Evolutionary conservation across 495 filamentous ascomycete genomes (phyloP).

Genomic region (Xylaria scruposa): DNA sequence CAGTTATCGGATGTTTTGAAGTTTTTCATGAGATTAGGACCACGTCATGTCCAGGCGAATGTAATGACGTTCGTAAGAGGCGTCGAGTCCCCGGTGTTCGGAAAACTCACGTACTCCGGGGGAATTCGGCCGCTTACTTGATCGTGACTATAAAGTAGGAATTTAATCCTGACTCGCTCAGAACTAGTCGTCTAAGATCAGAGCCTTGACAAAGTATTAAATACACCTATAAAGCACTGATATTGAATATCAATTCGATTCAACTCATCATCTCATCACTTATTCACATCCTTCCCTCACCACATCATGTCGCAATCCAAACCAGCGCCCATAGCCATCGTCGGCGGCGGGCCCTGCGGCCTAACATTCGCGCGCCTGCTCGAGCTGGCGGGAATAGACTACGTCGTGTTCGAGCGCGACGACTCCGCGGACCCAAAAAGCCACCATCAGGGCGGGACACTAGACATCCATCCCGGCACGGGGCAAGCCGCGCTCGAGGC

Average conservation of each 20-base stretch:
- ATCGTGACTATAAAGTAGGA: background rate
- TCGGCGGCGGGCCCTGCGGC: slow-evolving; percentile 63
- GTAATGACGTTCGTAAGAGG: too few relatives aligned
- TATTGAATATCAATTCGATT: background rate
- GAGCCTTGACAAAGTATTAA: background rate
- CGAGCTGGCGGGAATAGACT: slow-evolving; percentile 43
- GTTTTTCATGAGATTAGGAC: background rate
- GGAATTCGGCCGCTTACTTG: background rate
- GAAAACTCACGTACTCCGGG: background rate
- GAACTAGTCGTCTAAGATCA: background rate
- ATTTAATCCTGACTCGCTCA: background rate
- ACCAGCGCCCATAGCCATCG: slow-evolving; percentile 52
- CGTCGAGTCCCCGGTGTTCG: background rate
- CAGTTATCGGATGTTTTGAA: background rate
- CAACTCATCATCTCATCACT: too few relatives aligned
- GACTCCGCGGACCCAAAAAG: slow-evolving; percentile 27
- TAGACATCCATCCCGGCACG: slow-evolving; percentile 56
- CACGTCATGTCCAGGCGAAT: too few relatives aligned
- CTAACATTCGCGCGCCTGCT: slow-evolving; percentile 60
- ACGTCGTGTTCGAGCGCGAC: slow-evolving; percentile 57
- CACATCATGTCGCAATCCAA: slow-evolving; percentile 7
- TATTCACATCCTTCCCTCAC: too few relatives aligned
- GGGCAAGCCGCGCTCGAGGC: slow-evolving; percentile 52
- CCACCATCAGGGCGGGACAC: slow-evolving; percentile 52
- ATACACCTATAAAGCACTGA: background rate